These are phyloP conservation scores for Coprinopsis strossmayeri DNA, from an alignment of 768 basidiomycete species.

Conservation along the genomic window DNA sequence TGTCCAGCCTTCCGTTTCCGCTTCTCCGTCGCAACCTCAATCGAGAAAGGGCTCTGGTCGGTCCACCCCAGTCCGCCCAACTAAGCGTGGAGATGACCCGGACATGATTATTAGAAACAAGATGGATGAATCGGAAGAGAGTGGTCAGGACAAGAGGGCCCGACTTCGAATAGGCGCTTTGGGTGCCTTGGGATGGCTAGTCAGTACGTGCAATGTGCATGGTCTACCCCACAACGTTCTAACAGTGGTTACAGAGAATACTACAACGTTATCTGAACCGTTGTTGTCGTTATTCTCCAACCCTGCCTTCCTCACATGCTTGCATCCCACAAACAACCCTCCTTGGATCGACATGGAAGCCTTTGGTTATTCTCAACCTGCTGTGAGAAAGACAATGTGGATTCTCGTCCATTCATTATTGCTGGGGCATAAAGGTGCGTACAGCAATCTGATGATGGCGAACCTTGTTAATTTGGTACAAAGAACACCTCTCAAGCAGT, in stretches of 20 bases:
- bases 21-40: constrained; percentile 20
- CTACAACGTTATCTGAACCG: constrained; percentile 13
- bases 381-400: constrained; percentile 72
- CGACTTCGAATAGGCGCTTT: constrained; percentile 64
- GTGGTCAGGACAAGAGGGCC: constrained; percentile 60
- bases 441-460: not conserved
- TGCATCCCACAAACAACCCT: constrained; percentile 41
- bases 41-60: constrained; percentile 24
- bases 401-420: constrained; percentile 39
- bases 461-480: not conserved
- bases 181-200: constrained; percentile 55
- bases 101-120: constrained; percentile 33
- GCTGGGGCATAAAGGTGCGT: constrained; percentile 38
- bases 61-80: constrained; percentile 14
- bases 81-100: constrained; percentile 23
- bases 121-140: constrained; percentile 60
- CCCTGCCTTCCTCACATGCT: constrained; percentile 19
- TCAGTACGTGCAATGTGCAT: constrained; percentile 37
- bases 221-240: not conserved
- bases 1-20: constrained; percentile 32
- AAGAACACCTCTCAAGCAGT: constrained; percentile 21
- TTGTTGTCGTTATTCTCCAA: constrained; percentile 11
- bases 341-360: constrained; percentile 37
- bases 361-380: constrained; percentile 63
- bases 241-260: not conserved